Evolutionary conservation across 2,329 filamentous ascomycete genomes (phyloP).

Genomic region (Penicillium nordicum): DNA sequence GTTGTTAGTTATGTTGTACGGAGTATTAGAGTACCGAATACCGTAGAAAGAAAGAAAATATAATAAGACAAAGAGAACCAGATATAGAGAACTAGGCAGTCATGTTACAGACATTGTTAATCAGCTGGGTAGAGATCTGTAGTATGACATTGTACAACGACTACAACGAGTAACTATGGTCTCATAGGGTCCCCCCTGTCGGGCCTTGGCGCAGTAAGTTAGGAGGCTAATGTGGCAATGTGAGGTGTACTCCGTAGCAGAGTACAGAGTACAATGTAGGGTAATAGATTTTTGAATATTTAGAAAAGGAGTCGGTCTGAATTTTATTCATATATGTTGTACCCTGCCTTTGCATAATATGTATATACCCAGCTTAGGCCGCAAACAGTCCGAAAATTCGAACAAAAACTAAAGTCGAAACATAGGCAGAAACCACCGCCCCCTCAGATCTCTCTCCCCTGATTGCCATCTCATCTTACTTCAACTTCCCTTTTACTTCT

Average conservation of each 20-base stretch:
- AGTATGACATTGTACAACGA: not conserved
- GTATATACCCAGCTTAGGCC: not conserved
- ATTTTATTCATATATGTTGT: not conserved
- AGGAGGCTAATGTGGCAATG: constrained; percentile 3
- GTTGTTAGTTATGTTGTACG: no score
- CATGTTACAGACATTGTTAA: not conserved
- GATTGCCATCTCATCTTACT: constrained; percentile 2
- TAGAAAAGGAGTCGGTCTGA: not conserved
- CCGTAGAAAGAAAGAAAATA: not conserved
- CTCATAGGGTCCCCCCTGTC: not conserved
- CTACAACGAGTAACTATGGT: no score
- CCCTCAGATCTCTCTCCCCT: constrained; percentile 1
- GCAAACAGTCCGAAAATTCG: not conserved
- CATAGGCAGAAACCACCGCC: constrained; percentile 7
- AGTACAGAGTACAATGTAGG: no score
- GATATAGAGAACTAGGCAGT: not conserved
- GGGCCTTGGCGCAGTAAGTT: constrained; percentile 3
- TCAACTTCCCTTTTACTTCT: not conserved
- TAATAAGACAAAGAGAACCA: not conserved
- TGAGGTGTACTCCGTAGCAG: not conserved
- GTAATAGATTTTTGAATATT: not conserved
- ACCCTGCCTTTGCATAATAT: not conserved
- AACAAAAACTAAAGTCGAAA: constrained; percentile 1
- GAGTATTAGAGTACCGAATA: not conserved
- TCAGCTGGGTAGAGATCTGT: not conserved